Evolutionary conservation across 1,284 basidiomycete species (phyloP).

Genomic region (Mycosarcoma mackinlayi): DNA sequence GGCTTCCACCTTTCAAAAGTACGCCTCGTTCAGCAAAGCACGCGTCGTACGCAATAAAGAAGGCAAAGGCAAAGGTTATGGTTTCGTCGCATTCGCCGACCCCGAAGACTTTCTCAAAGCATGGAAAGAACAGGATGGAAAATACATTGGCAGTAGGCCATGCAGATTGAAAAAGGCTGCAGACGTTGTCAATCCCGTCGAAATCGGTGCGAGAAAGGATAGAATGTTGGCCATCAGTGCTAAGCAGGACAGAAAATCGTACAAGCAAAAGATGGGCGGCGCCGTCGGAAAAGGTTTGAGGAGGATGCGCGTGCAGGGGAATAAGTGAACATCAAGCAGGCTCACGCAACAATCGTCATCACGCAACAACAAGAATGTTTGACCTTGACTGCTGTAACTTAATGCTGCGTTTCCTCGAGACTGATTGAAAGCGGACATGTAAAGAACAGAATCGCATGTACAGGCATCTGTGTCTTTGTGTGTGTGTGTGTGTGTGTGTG

Average conservation of each 20-base stretch:
- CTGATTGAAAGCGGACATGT: too few relatives aligned
- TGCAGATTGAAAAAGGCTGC: slow-evolving; percentile 65
- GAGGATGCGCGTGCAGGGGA: slow-evolving; percentile 14
- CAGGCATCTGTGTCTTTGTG: too few relatives aligned
- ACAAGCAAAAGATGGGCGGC: slow-evolving; percentile 65
- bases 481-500: neutral
- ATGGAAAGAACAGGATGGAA: slow-evolving; percentile 99
- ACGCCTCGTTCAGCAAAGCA: slow-evolving; percentile 90
- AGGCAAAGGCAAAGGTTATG: slow-evolving; percentile 87
- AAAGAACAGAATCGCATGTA: neutral
- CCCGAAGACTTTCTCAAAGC: slow-evolving; percentile 98
- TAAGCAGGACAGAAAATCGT: slow-evolving; percentile 52
- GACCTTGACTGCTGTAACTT: too few relatives aligned
- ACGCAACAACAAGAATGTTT: too few relatives aligned
- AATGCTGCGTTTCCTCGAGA: too few relatives aligned
- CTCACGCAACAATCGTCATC: neutral
- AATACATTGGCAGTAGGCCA: slow-evolving; percentile 66
- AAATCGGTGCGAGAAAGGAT: slow-evolving; percentile 66
- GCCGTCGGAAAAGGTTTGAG: slow-evolving; percentile 60
- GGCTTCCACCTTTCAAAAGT: slow-evolving; percentile 87
- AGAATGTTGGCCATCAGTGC: slow-evolving; percentile 56
- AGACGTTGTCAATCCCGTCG: slow-evolving; percentile 56
- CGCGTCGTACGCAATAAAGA: slow-evolving; percentile 88
- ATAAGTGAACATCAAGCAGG: slow-evolving; percentile 1
- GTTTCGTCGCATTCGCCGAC: slow-evolving; percentile 96